Base-by-base conservation (phyloP, 2,329 filamentous ascomycete genomes). In the Hymenoscyphus repandus region DNA sequence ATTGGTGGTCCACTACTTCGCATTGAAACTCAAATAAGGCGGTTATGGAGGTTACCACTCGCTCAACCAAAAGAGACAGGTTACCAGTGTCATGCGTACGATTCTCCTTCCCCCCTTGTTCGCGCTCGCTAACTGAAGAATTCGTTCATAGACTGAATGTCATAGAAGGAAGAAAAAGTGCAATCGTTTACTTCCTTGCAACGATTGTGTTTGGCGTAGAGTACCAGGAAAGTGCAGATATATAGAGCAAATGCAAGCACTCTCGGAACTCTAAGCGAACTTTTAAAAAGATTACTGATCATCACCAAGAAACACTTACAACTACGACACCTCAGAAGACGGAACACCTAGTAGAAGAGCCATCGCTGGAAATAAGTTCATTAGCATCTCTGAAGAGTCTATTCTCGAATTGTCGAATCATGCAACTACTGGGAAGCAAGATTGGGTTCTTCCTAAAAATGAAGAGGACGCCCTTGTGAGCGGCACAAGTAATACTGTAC, bases 131-230 rank as follows among this genome's bases (percentile, higher is more conserved):
- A 40, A 17, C 18, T 20, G 38, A 15, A 40, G 17, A 15, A 17
- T 11, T 40, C 6, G 10, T 18, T 40, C 6, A n/a, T 11, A 15
- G 10, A 17, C n/a, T n/a, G 46, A 49, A 30, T 49, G 46, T 15
- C 46, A 49, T 37, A 27, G 46, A 12, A 27, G 46, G 18, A 49
- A 49, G 39, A 42, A 49, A 27, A 49, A 30, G 17, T 49, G 46
- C 22, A 22, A 49, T 43, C 27, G 46, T 12, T 12, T 30, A 11
- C 13, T 2, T 5, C 46, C 46, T 13, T 49, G 46, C 15, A 37
- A 30, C 10, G 46, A 49, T 22, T 49, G 46, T 13, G 2, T 18
- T 20, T 30, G 37, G 15, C 38, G 46, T 6, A 38, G 46, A 12
- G 39, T 49, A 20, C 30, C 39, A 2, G 13, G 15, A 37, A 7